phyloP scores from a whole-genome alignment of 768 basidiomycete species.

The Roridomyces roridus region DNA sequence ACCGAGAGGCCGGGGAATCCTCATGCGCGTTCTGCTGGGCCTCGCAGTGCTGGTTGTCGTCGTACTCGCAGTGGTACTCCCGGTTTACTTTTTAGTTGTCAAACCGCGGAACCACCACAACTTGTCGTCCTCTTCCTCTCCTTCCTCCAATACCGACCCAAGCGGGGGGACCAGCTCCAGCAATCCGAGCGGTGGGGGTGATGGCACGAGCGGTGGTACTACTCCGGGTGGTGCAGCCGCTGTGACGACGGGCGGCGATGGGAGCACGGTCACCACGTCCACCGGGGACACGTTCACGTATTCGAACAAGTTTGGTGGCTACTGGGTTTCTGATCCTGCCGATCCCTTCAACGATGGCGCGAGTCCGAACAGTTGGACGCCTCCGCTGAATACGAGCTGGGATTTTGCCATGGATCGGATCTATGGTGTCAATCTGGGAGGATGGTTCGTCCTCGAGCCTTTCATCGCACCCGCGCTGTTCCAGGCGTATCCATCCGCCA shows the following conservation, averaged over 20 bases:
- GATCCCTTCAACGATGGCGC: constrained; percentile 76
- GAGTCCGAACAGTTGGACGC: constrained; percentile 83
- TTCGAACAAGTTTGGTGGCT: constrained; percentile 77
- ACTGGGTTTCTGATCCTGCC: constrained; percentile 70
- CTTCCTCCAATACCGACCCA: constrained; percentile 13
- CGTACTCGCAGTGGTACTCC: constrained; percentile 57
- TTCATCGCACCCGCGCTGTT: constrained; percentile 69
- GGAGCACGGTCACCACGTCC: constrained; percentile 64
- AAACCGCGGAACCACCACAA: constrained; percentile 53
- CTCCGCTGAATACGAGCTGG: constrained; percentile 80
- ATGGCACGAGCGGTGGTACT: too few relatives aligned
- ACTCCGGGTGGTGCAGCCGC: too few relatives aligned
- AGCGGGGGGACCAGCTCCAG: constrained; percentile 11
- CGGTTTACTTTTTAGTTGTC: constrained; percentile 62
- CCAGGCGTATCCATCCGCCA: constrained; percentile 66
- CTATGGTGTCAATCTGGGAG: constrained; percentile 77
- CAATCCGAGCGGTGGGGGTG: constrained; percentile 8
- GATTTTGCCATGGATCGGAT: constrained; percentile 67
- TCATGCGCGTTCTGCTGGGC: too few relatives aligned
- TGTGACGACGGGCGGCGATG: constrained; percentile 65
- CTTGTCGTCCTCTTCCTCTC: constrained; percentile 17
- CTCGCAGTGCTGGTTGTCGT: constrained; percentile 44
- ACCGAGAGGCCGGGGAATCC: too few relatives aligned
- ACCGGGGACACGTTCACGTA: constrained; percentile 81
- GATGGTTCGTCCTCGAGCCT: constrained; percentile 80